phyloP scores from a whole-genome alignment of 164 flowering plant species.

The Vitis cinerea region DNA sequence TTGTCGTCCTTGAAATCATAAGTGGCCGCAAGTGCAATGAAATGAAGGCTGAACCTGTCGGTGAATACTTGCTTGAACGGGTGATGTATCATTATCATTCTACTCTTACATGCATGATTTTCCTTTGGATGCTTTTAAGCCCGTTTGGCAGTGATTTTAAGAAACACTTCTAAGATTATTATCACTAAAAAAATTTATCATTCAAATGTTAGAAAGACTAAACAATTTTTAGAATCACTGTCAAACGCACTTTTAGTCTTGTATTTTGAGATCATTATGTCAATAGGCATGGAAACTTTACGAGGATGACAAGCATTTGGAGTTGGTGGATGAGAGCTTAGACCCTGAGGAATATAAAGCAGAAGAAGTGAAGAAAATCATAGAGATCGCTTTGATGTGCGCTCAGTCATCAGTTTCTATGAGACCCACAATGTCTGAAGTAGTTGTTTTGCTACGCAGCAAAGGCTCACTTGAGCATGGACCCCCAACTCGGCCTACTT shows the following conservation, averaged over 20 bases:
- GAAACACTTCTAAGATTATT: too few species aligned
- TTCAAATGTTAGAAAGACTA: too few species aligned
- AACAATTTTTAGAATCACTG: too few species aligned
- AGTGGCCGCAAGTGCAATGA: conserved; percentile 51
- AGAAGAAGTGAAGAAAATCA: conserved; percentile 35
- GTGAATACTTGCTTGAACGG: conserved; percentile 54
- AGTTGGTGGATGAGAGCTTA: conserved; percentile 37
- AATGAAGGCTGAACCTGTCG: conserved; percentile 18
- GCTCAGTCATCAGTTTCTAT: conserved; percentile 31
- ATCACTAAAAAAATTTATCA: too few species aligned
- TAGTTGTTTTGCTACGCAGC: conserved; percentile 27
- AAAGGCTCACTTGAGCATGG: conserved; percentile 9
- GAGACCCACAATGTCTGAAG: conserved; percentile 64
- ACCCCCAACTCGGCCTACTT: conserved; percentile 25
- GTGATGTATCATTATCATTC: conserved; percentile 23
- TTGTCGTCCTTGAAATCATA: conserved; percentile 56
- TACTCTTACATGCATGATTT: too few species aligned
- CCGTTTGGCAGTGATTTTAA: too few species aligned
- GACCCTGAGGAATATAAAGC: conserved; percentile 24
- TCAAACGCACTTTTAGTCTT: background rate
- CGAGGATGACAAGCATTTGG: conserved; percentile 28
- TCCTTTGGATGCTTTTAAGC: too few species aligned
- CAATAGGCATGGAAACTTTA: conserved; percentile 44
- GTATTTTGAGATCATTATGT: background rate
- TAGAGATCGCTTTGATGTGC: conserved; percentile 45